A percentile compares a stretch with the other conserved stretches of the same genome.
phyloP scores from a whole-genome alignment of 352 stramenopile genomes.

The Globisporangium cederbergense region DNA sequence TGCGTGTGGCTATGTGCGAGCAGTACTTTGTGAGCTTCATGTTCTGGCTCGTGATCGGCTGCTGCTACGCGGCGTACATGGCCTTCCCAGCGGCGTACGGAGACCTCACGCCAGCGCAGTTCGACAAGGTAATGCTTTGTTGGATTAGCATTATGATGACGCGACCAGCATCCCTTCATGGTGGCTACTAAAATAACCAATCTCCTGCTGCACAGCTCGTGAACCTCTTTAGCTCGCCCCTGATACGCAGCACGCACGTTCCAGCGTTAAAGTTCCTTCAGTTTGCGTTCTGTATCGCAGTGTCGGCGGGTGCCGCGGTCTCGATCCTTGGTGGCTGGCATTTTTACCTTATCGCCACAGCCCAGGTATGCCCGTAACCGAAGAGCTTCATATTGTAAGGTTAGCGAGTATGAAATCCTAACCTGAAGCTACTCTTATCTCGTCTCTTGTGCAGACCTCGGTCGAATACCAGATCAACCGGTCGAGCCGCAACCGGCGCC shows the following conservation, averaged over 20 bases:
- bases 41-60: conserved; percentile 56
- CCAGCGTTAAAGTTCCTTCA: conserved; percentile 40
- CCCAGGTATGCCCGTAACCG: conserved; percentile 40
- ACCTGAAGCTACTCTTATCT: not conserved
- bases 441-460: conserved; percentile 47
- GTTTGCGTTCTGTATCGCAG: conserved; percentile 68
- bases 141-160: conserved; percentile 6
- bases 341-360: conserved; percentile 64
- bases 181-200: not conserved
- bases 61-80: conserved; percentile 54
- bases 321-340: conserved; percentile 68
- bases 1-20: not conserved
- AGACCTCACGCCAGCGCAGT: conserved; percentile 45
- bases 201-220: conserved; percentile 23
- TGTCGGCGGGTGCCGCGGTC: conserved; percentile 56
- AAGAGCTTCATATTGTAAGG: not conserved
- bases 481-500: conserved; percentile 40
- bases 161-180: too few relatives aligned
- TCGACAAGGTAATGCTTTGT: conserved; percentile 36
- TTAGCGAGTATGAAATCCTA: not conserved
- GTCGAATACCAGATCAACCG: conserved; percentile 83
- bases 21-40: conserved; percentile 82
- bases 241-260: conserved; percentile 17
- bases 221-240: conserved; percentile 20
- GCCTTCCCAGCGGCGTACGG: conserved; percentile 57